Evolutionary conservation across 78 protist genomes (phyloP), one percentile per base, ranked within the genome.

Genomic region (Guillardia theta): DNA sequence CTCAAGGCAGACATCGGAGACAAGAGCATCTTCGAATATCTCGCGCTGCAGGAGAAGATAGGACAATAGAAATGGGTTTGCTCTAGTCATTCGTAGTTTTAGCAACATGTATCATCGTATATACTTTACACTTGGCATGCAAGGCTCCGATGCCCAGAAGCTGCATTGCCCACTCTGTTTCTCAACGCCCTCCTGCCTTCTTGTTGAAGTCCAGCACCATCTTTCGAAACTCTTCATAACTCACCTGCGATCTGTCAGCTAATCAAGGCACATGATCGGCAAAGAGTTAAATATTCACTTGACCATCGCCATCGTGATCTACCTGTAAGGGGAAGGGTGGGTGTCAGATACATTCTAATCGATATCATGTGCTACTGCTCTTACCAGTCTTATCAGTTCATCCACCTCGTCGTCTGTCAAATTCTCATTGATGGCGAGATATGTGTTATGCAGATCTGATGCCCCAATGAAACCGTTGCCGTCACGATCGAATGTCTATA

Each of bases 221-320:
- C 36, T 70, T 70, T 1, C 83, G 83, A 33, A 70, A 70, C 83
- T 70, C 83, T 70, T 70, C 83, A 24, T 70, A 70, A 12, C 45
- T 33, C 9, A 70, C 83, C 83, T 70, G 62, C 62, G 18, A 53
- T 12, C 18, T 53, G 33, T 12, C 12, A 53, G 12, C 12, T 53
- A 21, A 53, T 18, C 12, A 53, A 53, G 18, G 18, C 12, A 53
- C n/a, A n/a, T n/a, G n/a, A n/a, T n/a, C n/a, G n/a, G n/a, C n/a
- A n/a, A n/a, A n/a, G n/a, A n/a, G n/a, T n/a, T n/a, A n/a, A n/a
- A n/a, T n/a, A n/a, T n/a, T n/a, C n/a, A 53, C 62, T 18, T 53
- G 83, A 22, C 83, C 83, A 70, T 70, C 83, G 10, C 83, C 83
- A 43, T 70, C 83, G 83, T 70, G 83, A 43, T 70, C 83, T 15